A percentile compares a stretch with the other conserved stretches of the same genome.
phyloP scores from a whole-genome alignment of 192 early-diverging fungal species.

The Obelidium mucronatum region DNA sequence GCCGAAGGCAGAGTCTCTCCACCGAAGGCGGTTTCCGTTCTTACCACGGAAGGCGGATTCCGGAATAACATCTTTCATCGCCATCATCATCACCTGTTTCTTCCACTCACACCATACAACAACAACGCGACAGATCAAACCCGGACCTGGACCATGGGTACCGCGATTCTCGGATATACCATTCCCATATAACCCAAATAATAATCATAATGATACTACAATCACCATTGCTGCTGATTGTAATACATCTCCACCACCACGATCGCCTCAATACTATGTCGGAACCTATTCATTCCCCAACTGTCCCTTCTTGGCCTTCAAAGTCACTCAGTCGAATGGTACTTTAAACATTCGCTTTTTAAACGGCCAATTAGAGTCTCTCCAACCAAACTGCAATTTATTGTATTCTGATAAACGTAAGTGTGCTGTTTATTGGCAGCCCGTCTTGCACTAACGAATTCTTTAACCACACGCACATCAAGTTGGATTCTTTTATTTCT shows the following conservation, averaged over 20 bases:
- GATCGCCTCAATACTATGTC: slow-evolving; percentile 24
- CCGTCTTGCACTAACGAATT: no score
- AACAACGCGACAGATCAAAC: no score
- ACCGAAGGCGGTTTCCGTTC: no score
- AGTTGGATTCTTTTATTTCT: slow-evolving; percentile 15
- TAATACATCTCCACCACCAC: background rate
- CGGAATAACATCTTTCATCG: no score
- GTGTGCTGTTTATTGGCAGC: slow-evolving; percentile 5
- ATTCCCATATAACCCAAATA: no score
- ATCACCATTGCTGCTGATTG: background rate
- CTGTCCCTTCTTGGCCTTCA: slow-evolving; percentile 13
- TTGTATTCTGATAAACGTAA: slow-evolving; percentile 22
- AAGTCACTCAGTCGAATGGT: slow-evolving; percentile 5
- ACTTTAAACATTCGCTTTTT: slow-evolving; percentile 12
- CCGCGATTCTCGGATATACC: background rate
- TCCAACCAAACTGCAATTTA: slow-evolving; percentile 3
- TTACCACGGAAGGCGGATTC: no score
- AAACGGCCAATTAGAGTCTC: slow-evolving; percentile 11
- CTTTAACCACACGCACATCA: background rate
- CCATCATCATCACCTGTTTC: no score
- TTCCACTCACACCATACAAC: no score
- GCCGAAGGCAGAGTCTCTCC: no score
- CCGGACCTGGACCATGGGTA: slow-evolving; percentile 36
- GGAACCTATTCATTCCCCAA: slow-evolving; percentile 3
- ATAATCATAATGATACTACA: no score